Evolutionary conservation across 176 grass and related monocot species (phyloP).

Genomic region (Zoysia japonica): DNA sequence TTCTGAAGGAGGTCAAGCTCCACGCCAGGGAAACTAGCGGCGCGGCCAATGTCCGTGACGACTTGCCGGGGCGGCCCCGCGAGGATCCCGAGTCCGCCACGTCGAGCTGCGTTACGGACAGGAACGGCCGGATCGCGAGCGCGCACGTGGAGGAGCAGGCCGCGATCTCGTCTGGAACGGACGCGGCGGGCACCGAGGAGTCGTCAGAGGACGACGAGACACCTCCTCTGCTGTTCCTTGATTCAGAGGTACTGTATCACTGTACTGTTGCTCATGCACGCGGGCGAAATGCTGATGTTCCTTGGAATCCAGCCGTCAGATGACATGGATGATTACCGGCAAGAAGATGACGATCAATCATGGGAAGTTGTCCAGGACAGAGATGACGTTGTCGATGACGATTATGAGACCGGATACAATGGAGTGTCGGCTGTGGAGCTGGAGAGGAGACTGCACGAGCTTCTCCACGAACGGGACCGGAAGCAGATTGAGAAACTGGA

Average conservation of each 20-base stretch:
- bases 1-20: constrained; percentile 47
- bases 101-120: constrained; percentile 44
- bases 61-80: neutral
- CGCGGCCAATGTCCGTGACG: neutral
- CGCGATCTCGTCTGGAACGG: neutral
- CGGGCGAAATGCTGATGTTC: neutral
- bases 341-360: neutral
- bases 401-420: neutral
- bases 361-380: neutral
- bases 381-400: neutral
- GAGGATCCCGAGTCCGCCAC: constrained; percentile 34
- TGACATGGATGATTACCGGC: neutral
- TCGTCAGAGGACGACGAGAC: constrained; percentile 9
- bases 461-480: constrained; percentile 54
- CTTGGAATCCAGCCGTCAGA: neutral
- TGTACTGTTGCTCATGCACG: neutral
- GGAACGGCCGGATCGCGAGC: neutral
- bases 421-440: constrained; percentile 40
- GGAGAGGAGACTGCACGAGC: constrained; percentile 59
- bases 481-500: constrained; percentile 55
- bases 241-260: neutral
- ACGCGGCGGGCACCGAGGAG: neutral
- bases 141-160: neutral
- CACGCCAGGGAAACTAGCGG: neutral
- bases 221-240: constrained; percentile 11